Base-by-base conservation (phyloP, 495 filamentous ascomycete genomes). In the Evansstolkia leycettana region DNA sequence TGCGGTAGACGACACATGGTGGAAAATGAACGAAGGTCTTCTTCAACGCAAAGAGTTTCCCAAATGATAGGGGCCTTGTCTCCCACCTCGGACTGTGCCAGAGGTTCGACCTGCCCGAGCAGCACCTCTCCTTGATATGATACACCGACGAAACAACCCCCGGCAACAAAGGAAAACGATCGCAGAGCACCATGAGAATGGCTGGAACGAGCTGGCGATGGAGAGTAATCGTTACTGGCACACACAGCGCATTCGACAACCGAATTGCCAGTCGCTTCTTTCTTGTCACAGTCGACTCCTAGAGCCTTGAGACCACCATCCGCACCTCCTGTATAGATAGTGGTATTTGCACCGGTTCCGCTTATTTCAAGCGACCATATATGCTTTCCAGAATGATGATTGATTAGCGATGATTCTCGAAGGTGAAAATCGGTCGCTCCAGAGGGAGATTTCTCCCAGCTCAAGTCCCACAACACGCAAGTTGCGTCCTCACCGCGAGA, bases 401-500 rank as follows among this genome's bases (percentile, higher is more conserved):
- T 57, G 25, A 69, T 67, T 9, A 69, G 73, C 2, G 59, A 52
- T 7, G 62, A 53, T 17, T 80, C 65, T 6, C 37, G 58, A 20
- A 90, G 55, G 2, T 57, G 37, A 40, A 65, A 65, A 7, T 39
- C 28, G 17, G 37, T 24, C 15, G 43, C 24, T n/a, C 37, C 28
- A 8, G 47, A 36, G 7, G 29, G 10, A 8, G 38, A 50, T 17
- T 38, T 25, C 7, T 57, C 42, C 53, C 55, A 57, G 11, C 50
- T 58, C 17, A 90, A 51, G 34, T 63, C 52, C 87, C 87, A 94
- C 43, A 71, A 56, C 37, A 81, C 72, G 40, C 73, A 67, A 7
- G 78, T 79, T 12, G 75, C 67, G 48, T 94, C 87, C 52, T 94
- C 87, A 13, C 83, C 83, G 41, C 80, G 76, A 7, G 86, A 89